Base-by-base conservation (phyloP, 495 filamentous ascomycete species). In the Tuber aestivum region DNA sequence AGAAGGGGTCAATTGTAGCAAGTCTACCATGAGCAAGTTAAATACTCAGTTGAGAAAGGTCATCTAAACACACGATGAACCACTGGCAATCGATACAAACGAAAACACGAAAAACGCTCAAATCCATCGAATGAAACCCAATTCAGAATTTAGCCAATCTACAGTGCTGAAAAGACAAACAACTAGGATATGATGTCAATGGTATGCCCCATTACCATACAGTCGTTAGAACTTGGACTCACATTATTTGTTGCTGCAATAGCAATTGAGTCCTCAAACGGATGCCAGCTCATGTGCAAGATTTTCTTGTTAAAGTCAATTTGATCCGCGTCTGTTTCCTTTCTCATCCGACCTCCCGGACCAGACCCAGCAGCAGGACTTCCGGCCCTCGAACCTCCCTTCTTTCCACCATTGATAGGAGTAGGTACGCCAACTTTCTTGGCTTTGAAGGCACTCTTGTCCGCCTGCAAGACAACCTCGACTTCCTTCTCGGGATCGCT, bases 281-380 rank as follows among this genome's bases (percentile, higher is more conserved):
- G 95, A 90, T 99, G 95, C 95, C 95, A 99, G 86, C 95, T 98
- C 95, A 99, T 99, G 84, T 99, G 95, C 84, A 99, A 83, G 84
- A 99, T 99, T 90, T 99, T 99, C 91, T 99, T 99, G 88, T 99
- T 98, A 86, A 98, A 99, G 84, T 99, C 95, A 85, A 99, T 99
- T 86, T 97, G 95, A 84, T 99, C 95, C 77, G 95, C 95, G 85
- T 99, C 95, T 72, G 96, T 99, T 87, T 99, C 95, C 86, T 97
- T 98, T 82, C 93, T 90, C 95, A 99, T 99, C 73, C 95, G 89
- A 80, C 93, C 93, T 41, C 94, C 94, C 82, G 94, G 93, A 45
- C 92, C 91, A 72, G 85, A 83, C 48, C 91, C 91, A 69, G 90
- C 92, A 21, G 94, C 95, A 74, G 95, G 95, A 83, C 94, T 97